Percentiles rank a stretch among this genome's conserved stretches.
Evolutionary conservation across 2,329 filamentous ascomycete species (phyloP).

Genomic region (Apiospora sp.): DNA sequence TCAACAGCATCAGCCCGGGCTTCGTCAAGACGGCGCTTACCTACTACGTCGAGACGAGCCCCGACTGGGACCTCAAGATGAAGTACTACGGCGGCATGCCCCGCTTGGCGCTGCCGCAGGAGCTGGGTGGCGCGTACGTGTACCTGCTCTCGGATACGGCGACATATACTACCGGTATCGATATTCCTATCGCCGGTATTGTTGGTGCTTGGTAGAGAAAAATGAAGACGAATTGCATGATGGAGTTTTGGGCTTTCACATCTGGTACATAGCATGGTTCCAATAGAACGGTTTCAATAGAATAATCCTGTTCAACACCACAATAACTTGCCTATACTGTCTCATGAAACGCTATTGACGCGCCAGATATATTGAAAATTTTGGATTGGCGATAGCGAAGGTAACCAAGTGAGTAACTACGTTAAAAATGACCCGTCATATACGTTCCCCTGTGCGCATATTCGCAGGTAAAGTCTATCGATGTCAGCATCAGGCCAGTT

Average conservation of each 20-base stretch:
- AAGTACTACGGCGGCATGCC: constrained; percentile 67
- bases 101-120: constrained; percentile 58
- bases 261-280: neutral
- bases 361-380: neutral
- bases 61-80: constrained; percentile 64
- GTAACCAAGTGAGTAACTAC: too few species aligned
- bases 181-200: constrained; percentile 53
- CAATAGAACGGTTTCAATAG: neutral
- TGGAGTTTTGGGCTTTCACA: constrained; percentile 15
- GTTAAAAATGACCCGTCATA: too few species aligned
- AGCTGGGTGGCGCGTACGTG: constrained; percentile 64
- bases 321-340: fast-evolving
- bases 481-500: too few species aligned
- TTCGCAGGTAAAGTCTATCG: too few species aligned
- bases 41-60: constrained; percentile 58
- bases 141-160: constrained; percentile 62
- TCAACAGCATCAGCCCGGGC: constrained; percentile 56
- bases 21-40: constrained; percentile 55
- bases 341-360: neutral
- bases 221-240: neutral
- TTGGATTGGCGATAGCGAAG: too few species aligned
- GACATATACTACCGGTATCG: constrained; percentile 58
- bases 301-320: neutral
- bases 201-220: constrained; percentile 39
- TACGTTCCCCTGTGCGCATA: too few species aligned